Evolutionary conservation across 2,329 filamentous ascomycete genomes (phyloP), one percentile per base, ranked within the genome.

Genomic region (Pseudocercospora eumusae): DNA sequence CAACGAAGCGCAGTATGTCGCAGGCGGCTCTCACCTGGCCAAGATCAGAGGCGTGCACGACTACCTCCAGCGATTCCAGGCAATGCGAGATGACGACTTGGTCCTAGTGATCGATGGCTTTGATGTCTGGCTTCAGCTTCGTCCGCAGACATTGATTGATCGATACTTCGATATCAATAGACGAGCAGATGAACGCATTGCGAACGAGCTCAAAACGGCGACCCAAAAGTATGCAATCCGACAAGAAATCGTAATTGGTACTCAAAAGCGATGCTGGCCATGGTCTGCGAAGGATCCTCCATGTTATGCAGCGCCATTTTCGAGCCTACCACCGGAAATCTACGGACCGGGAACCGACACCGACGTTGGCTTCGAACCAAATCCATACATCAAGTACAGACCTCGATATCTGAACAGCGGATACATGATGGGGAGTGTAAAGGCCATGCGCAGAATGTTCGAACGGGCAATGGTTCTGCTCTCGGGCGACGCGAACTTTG

Each of bases 51-150:
- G 66, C 8, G 65, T 71, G 1, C 55, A 66, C 10, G 64, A 70
- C 1, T 72, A 71, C 31, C 64, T 74, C 9, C 36, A 65, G 2
- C 18, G 28, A 10, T 56, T 73, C 7, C 54, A 61, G 9, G 18
- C 60, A 4, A 57, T 53, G 1, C 52, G 62, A 23, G 69, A 74
- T 33, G 70, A 72, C 2, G 88, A 90, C 70, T 75, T 90, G 13
- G 81, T 88, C 9, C 74, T 90, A 58, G 80, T 89, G 58, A 80
- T 86, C 6, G 87, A 90, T 71, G 86, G 84, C 1, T 81, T 84
- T 69, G 85, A 89, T 61, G 79, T 84, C 0, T 85, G 86, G 76
- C 84, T 89, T 63, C 88, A 90, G 71, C 78, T 90, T 1, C 86
- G 86, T 0, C 82, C 85, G 2, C 82, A 88, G 53, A 79, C 88